Evolutionary conservation across 192 early-diverging fungal species (phyloP).

Genomic region (Rhizophlyctis rosea): DNA sequence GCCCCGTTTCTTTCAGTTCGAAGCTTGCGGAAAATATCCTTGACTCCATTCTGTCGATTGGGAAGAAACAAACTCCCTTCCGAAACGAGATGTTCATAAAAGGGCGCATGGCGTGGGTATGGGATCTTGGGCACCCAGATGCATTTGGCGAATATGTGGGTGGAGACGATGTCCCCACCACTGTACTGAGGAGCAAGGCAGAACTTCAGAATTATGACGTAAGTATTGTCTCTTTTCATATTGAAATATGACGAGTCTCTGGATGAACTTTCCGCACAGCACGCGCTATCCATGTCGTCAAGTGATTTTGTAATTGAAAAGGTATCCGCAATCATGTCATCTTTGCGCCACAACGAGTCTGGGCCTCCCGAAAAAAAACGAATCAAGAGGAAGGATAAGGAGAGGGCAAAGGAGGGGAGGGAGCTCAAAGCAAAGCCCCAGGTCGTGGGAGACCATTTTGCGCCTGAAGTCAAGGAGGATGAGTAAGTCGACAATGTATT

Average conservation of each 20-base stretch:
- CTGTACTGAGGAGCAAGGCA: constrained; percentile 72
- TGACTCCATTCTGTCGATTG: constrained; percentile 34
- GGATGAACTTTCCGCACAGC: not conserved
- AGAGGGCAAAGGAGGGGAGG: constrained; percentile 18
- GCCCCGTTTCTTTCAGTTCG: constrained; percentile 36
- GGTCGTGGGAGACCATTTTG: constrained; percentile 38
- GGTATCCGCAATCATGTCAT: constrained; percentile 59
- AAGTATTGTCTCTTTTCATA: constrained; percentile 3
- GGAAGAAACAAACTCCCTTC: constrained; percentile 35
- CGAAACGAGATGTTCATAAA: constrained; percentile 71
- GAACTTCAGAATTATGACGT: constrained; percentile 50
- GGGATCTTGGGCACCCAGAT: constrained; percentile 40
- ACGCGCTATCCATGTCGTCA: constrained; percentile 32
- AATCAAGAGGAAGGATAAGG: constrained; percentile 47
- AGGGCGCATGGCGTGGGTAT: constrained; percentile 74
- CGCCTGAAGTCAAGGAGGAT: not conserved
- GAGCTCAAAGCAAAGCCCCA: constrained; percentile 5
- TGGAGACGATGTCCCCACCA: constrained; percentile 62
- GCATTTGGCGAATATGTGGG: constrained; percentile 38
- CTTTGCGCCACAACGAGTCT: constrained; percentile 36
- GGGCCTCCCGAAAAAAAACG: constrained; percentile 29
- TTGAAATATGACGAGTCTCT: not conserved
- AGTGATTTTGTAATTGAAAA: constrained; percentile 71
- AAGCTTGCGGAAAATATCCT: constrained; percentile 49
- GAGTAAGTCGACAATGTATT: not conserved